phyloP scores from a whole-genome alignment of 139 green algal species.

The Spirogloea muscicola region DNA sequence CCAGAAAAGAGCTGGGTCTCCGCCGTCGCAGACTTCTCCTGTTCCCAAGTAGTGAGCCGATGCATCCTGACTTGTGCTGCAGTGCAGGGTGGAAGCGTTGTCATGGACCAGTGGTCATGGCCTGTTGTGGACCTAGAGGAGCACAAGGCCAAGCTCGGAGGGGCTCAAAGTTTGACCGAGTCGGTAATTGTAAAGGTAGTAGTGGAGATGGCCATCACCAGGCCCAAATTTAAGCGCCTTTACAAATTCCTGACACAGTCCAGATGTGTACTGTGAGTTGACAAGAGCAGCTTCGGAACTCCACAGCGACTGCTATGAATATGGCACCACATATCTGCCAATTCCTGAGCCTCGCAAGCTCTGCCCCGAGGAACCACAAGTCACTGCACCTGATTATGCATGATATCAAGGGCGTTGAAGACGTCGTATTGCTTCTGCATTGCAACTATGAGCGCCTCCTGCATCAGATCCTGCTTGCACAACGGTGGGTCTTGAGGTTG shows the following conservation, averaged over 20 bases:
- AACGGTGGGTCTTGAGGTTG: background rate
- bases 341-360: no score
- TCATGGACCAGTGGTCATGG: no score
- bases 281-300: background rate
- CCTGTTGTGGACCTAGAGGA: constrained; percentile 63
- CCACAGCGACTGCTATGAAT: background rate
- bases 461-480: constrained; percentile 63
- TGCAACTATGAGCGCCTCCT: constrained; percentile 81
- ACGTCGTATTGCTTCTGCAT: constrained; percentile 80
- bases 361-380: background rate
- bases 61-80: no score
- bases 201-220: constrained; percentile 92
- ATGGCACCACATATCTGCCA: background rate
- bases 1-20: no score
- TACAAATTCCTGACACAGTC: constrained; percentile 57
- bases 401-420: constrained; percentile 96
- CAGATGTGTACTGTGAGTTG: background rate
- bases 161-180: constrained; percentile 58
- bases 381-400: constrained; percentile 67
- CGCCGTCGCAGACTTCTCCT: no score
- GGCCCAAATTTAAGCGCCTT: constrained; percentile 96
- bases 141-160: constrained; percentile 81
- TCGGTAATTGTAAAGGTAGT: constrained; percentile 98
- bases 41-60: no score
- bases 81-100: no score